Percentiles rank a stretch among this genome's conserved stretches.
phyloP scores from a whole-genome alignment of 176 grass and related monocot species.

The Lolium rigidum region DNA sequence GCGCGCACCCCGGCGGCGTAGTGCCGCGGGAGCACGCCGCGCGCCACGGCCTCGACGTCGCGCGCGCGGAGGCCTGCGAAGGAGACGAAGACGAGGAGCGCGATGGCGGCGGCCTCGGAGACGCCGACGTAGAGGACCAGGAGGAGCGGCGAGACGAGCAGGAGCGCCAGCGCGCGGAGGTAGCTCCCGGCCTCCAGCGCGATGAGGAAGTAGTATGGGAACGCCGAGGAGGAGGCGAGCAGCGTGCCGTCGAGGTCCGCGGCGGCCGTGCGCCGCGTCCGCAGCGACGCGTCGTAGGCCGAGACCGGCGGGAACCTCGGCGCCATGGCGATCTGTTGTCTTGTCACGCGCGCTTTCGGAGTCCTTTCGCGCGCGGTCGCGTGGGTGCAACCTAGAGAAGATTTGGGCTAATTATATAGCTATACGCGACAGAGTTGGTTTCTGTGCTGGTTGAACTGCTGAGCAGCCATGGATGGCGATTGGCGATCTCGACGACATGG shows the following conservation, averaged over 20 bases:
- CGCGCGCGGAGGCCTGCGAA: constrained; percentile 58
- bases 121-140: constrained; percentile 67
- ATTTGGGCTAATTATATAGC: background rate
- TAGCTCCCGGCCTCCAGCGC: constrained; percentile 76
- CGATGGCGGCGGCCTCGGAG: constrained; percentile 82
- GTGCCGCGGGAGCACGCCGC: constrained; percentile 76
- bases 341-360: background rate
- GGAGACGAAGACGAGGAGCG: constrained; percentile 67
- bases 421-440: background rate
- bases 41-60: constrained; percentile 71
- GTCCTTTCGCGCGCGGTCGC: background rate
- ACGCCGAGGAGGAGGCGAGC: constrained; percentile 70
- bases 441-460: background rate
- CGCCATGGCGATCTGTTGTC: background rate
- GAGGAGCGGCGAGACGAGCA: constrained; percentile 55
- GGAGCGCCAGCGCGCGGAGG: constrained; percentile 60
- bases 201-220: constrained; percentile 94
- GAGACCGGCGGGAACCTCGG: constrained; percentile 60
- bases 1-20: constrained; percentile 79
- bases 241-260: constrained; percentile 92
- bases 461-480: constrained; percentile 13
- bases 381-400: background rate
- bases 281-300: constrained; percentile 26
- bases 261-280: constrained; percentile 35
- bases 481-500: background rate